phyloP scores from a whole-genome alignment of 2,329 filamentous ascomycete genomes.

The Rutstroemia sp. region DNA sequence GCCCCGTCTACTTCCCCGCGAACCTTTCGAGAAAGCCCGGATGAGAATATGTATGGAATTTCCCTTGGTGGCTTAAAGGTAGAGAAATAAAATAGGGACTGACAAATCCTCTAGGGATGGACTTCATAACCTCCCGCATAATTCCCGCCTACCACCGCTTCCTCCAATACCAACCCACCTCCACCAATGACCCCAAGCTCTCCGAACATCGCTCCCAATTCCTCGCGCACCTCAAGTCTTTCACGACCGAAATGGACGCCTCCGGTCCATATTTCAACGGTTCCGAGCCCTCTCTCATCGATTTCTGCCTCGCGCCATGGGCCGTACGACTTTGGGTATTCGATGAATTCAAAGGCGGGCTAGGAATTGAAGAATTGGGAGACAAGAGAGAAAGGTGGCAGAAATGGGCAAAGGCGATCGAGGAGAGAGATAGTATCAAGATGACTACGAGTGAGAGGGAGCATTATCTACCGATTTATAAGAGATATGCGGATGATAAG shows the following conservation, averaged over 20 bases:
- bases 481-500: slow-evolving; percentile 57
- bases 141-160: slow-evolving; percentile 62
- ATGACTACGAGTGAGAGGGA: slow-evolving; percentile 62
- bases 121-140: slow-evolving; percentile 60
- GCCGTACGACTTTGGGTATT: slow-evolving; percentile 64
- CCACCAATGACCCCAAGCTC: slow-evolving; percentile 36
- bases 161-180: slow-evolving; percentile 46
- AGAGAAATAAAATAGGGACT: no score
- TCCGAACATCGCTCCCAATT: slow-evolving; percentile 52
- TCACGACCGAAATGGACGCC: slow-evolving; percentile 53
- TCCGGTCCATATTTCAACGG: slow-evolving; percentile 63
- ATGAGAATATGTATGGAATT: slow-evolving; percentile 49
- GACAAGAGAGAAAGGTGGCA: slow-evolving; percentile 57
- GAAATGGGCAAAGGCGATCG: slow-evolving; percentile 54
- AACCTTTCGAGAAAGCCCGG: slow-evolving; percentile 57
- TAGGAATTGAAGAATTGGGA: slow-evolving; percentile 40
- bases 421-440: slow-evolving; percentile 52
- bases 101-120: slow-evolving; percentile 38
- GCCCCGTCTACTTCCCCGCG: slow-evolving; percentile 47
- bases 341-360: slow-evolving; percentile 63
- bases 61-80: no score
- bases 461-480: slow-evolving; percentile 62
- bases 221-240: slow-evolving; percentile 48
- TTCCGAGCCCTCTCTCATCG: slow-evolving; percentile 54
- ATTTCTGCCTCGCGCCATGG: slow-evolving; percentile 68